phyloP scores from a whole-genome alignment of 2,329 filamentous ascomycete species.

The Arthrobotrys entomopaga region DNA sequence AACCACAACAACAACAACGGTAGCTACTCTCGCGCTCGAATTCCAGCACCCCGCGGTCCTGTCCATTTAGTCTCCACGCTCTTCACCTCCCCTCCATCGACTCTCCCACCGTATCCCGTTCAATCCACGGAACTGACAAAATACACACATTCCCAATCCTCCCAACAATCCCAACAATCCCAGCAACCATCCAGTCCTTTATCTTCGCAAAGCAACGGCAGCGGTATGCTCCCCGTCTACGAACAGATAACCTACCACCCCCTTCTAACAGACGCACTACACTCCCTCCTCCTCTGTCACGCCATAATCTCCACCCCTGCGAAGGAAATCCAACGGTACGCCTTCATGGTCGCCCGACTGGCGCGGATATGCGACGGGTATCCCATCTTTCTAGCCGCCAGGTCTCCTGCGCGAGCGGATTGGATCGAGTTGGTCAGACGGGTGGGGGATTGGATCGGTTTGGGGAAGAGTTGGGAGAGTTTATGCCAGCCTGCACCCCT shows the following conservation, averaged over 20 bases:
- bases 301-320: conserved; percentile 80
- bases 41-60: conserved; percentile 62
- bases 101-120: conserved; percentile 74
- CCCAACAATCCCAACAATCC: too few species aligned
- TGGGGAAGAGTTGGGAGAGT: conserved; percentile 74
- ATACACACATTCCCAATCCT: conserved; percentile 55
- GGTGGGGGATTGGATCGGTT: conserved; percentile 75
- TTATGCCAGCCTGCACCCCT: conserved; percentile 73
- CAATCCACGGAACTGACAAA: conserved; percentile 59
- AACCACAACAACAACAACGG: conserved; percentile 57
- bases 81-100: conserved; percentile 74
- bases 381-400: conserved; percentile 78
- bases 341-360: conserved; percentile 81
- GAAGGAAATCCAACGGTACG: conserved; percentile 81
- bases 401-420: conserved; percentile 77
- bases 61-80: conserved; percentile 71
- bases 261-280: conserved; percentile 79
- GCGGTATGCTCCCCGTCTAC: conserved; percentile 62
- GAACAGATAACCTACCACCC: conserved; percentile 84
- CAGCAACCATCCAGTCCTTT: conserved; percentile 59
- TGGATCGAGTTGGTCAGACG: conserved; percentile 80
- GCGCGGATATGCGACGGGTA: conserved; percentile 80
- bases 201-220: conserved; percentile 60
- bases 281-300: conserved; percentile 80
- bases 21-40: conserved; percentile 28